phyloP scores from a whole-genome alignment of 257 asterid species.

The Solanum appendiculatum region DNA sequence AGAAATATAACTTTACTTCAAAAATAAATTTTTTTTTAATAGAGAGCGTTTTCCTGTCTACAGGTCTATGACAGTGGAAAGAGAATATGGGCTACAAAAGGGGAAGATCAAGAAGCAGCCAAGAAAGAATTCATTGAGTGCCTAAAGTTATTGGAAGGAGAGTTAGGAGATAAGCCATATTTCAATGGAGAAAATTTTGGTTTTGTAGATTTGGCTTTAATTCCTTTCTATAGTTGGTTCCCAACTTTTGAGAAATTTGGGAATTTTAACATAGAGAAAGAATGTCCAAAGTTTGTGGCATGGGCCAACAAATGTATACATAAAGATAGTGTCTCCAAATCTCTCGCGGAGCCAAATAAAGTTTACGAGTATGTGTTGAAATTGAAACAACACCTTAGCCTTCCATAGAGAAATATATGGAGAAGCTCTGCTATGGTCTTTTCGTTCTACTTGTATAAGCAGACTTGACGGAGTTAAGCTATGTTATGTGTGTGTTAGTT shows the following conservation, averaged over 20 bases:
- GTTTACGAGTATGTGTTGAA: not conserved
- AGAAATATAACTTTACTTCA: too few species aligned
- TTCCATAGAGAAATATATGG: too few species aligned
- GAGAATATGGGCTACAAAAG: conserved; percentile 1
- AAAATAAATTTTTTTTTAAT: too few species aligned
- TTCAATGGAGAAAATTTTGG: conserved; percentile 12
- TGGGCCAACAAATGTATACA: not conserved
- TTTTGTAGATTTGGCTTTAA: conserved; percentile 2
- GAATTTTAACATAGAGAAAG: not conserved
- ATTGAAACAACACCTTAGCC: not conserved
- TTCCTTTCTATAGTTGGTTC: conserved; percentile 1
- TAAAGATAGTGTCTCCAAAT: not conserved
- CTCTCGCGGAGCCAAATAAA: not conserved
- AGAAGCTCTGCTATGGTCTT: too few species aligned
- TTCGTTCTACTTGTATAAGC: too few species aligned
- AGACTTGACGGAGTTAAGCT: not conserved
- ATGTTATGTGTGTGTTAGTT: too few species aligned
- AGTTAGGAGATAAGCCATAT: not conserved
- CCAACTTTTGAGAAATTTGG: not conserved
- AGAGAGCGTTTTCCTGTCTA: not conserved
- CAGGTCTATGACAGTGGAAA: not conserved
- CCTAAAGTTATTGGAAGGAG: not conserved
- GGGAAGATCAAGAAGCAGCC: not conserved
- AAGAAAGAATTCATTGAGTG: not conserved
- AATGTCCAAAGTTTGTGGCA: conserved; percentile 4